Evolutionary conservation across 2,329 filamentous ascomycete species (phyloP).

Genomic region (Mariannaea elegans): DNA sequence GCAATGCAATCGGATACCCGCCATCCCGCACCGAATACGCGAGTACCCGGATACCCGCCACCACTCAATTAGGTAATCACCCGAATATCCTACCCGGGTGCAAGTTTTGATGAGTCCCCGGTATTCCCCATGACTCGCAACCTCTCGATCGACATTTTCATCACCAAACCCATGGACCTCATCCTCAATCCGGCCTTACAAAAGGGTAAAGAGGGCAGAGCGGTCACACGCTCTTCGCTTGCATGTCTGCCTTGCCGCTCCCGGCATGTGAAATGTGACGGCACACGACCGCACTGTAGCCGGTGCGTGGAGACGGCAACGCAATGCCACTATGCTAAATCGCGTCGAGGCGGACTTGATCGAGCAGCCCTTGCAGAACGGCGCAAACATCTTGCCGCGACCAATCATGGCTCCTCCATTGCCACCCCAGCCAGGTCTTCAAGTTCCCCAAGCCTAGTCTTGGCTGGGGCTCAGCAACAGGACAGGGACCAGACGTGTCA

Average conservation of each 20-base stretch:
- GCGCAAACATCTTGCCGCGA: slow-evolving; percentile 39
- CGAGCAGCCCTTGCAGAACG: slow-evolving; percentile 40
- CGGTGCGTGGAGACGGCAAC: slow-evolving; percentile 54
- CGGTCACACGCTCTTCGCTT: slow-evolving; percentile 39
- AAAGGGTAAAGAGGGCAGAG: neutral
- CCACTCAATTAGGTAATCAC: neutral
- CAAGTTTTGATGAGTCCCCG: too few species aligned
- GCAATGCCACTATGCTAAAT: slow-evolving; percentile 60
- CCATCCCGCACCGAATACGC: neutral
- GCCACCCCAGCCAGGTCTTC: too few species aligned
- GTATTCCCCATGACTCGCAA: too few species aligned
- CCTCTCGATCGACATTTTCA: neutral
- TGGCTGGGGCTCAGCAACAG: too few species aligned
- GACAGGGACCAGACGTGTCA: too few species aligned
- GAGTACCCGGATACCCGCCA: neutral
- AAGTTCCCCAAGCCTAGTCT: too few species aligned
- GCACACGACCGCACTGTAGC: slow-evolving; percentile 55
- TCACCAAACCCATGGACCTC: neutral
- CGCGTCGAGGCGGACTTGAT: slow-evolving; percentile 55
- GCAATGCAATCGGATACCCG: neutral
- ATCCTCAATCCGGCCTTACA: neutral
- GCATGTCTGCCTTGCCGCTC: slow-evolving; percentile 62
- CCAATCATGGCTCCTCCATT: neutral
- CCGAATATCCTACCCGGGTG: neutral
- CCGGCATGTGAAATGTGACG: slow-evolving; percentile 63